These are phyloP conservation scores for Sanguinoderma infundibulare DNA, from an alignment of 1,284 basidiomycete species.

Conservation along the genomic window DNA sequence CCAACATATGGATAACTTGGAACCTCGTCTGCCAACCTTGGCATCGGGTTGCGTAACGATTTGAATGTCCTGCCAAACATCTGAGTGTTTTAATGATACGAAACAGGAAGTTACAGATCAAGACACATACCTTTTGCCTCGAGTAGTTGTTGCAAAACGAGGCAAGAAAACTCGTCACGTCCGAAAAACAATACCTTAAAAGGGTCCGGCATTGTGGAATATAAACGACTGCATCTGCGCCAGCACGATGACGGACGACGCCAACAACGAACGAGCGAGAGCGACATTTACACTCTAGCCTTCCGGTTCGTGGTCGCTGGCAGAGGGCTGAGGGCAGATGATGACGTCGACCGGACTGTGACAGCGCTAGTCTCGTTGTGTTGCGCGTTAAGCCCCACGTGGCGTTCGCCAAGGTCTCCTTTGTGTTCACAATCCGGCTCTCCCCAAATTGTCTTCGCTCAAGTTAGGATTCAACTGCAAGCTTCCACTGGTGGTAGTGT, in stretches of 20 bases:
- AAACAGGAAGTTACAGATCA: constrained; percentile 7
- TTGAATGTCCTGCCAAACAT: constrained; percentile 61
- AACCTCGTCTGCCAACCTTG: constrained; percentile 54
- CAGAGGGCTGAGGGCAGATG: too few relatives aligned
- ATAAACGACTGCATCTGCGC: neutral
- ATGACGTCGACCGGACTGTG: too few relatives aligned
- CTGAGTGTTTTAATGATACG: constrained; percentile 37
- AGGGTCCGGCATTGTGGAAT: constrained; percentile 6
- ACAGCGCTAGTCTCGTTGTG: too few relatives aligned
- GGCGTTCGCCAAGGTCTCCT: too few relatives aligned
- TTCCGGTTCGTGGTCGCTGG: too few relatives aligned
- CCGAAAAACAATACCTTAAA: constrained; percentile 72
- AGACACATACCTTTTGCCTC: constrained; percentile 47
- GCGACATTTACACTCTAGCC: neutral
- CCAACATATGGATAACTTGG: constrained; percentile 55
- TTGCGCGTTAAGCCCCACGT: too few relatives aligned
- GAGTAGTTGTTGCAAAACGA: constrained; percentile 57
- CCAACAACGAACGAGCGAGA: neutral
- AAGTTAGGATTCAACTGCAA: too few relatives aligned
- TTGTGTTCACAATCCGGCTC: too few relatives aligned
- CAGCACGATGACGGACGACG: neutral
- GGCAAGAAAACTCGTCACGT: constrained; percentile 75
- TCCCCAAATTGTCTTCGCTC: too few relatives aligned
- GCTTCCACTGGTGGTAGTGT: too few relatives aligned
- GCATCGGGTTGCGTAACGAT: constrained; percentile 69